Base-by-base conservation (phyloP, 1,284 basidiomycete genomes). In the Cerrena zonata region DNA sequence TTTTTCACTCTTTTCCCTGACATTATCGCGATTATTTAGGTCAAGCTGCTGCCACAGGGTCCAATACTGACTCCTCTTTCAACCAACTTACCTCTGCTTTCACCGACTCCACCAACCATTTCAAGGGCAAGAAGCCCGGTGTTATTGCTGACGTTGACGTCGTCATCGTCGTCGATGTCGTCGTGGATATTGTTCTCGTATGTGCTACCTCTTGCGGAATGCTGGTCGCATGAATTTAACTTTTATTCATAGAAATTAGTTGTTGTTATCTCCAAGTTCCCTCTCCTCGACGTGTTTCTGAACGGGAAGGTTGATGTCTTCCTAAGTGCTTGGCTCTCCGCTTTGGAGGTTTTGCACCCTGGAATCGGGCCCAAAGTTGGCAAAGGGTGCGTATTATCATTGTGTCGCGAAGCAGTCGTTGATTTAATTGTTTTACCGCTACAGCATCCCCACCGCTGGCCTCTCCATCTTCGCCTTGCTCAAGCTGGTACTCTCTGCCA, bases 241-340 rank as follows among this genome's bases (percentile, higher is more conserved):
- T 37, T 37, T 5, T 24, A 13, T 12, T 36, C 24, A 3, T 23
- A 50, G 44, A 19, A 46, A 19, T 23, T 46, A 13, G 22, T 50
- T 15, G 21, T 22, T 15, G 42, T 43, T 11, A 25, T 46, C 36
- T 24, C 39, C 22, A 22, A 38, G 25, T n/a, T 45, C 25, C 37
- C 15, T 5, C n/a, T 44, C 37, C 39, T 50, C 36, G 42, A 50
- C 26, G 21, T 50, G 27, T 15, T 26, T 22, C 11, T 50, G n/a
- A 10, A 19, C n/a, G 43, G 27, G 18, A 50, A 50, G 49, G 27
- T 50, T 22, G 49, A 50, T 45, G 42, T 25, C 43, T 27, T 45
- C 36, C 30, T 50, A 25, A 46, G 49, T 27, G 49, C 43, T 15
- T 50, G n/a, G 37, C 11, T 50, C 30, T 13, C 18, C 19, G 49